Percentiles rank a stretch among this genome's conserved stretches.
Evolutionary conservation across 805 yeast species (phyloP).

Genomic region (Candida quercuum): DNA sequence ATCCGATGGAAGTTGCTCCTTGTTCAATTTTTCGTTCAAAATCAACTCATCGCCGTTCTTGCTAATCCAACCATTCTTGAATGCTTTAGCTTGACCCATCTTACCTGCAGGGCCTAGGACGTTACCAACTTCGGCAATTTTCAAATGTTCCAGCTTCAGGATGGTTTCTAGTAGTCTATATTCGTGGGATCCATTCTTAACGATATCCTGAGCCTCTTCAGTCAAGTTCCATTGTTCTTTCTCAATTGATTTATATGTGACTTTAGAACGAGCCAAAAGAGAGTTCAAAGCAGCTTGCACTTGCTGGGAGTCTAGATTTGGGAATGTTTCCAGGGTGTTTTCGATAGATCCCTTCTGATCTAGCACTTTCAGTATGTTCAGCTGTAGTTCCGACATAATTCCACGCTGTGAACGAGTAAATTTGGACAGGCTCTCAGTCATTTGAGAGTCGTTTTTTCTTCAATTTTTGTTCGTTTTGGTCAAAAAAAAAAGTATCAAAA

Average conservation of each 20-base stretch:
- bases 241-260: constrained; percentile 68
- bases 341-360: constrained; percentile 57
- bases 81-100: constrained; percentile 95
- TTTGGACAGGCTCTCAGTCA: background rate
- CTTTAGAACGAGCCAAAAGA: constrained; percentile 77
- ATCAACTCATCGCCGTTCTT: constrained; percentile 82
- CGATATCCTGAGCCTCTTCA: constrained; percentile 75
- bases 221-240: constrained; percentile 72
- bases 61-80: constrained; percentile 93
- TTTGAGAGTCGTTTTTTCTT: background rate
- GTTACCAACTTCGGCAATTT: constrained; percentile 67
- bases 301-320: constrained; percentile 55
- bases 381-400: constrained; percentile 69
- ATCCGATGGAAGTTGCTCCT: constrained; percentile 51
- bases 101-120: constrained; percentile 80
- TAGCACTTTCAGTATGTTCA: constrained; percentile 56
- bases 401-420: background rate
- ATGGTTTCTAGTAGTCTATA: constrained; percentile 73
- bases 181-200: constrained; percentile 85
- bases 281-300: constrained; percentile 85
- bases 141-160: constrained; percentile 70
- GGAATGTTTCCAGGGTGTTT: constrained; percentile 67
- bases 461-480: background rate
- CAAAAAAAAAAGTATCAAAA: background rate
- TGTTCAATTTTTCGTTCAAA: constrained; percentile 44